Evolutionary conservation across 495 filamentous ascomycete genomes (phyloP).

Genomic region (Neurospora sp.): DNA sequence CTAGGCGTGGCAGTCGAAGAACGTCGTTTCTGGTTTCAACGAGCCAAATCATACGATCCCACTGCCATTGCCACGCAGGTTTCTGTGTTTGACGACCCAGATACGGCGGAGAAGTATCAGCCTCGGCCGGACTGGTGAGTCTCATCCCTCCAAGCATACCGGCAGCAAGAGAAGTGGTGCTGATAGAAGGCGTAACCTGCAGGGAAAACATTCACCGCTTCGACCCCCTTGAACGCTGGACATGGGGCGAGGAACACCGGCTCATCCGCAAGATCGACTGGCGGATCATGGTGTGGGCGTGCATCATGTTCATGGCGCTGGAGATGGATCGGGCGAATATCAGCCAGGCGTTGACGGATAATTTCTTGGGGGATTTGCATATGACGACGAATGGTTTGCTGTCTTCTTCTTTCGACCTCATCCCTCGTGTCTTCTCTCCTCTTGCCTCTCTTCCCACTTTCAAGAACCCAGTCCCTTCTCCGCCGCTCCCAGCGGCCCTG

Average conservation of each 20-base stretch:
- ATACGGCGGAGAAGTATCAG: conserved; percentile 25
- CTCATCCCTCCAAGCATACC: too few relatives aligned
- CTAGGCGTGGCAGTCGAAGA: conserved; percentile 28
- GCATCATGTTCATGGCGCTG: conserved; percentile 74
- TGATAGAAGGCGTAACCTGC: too few relatives aligned
- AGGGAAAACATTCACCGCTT: conserved; percentile 32
- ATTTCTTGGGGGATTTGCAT: conserved; percentile 25
- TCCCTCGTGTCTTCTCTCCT: too few relatives aligned
- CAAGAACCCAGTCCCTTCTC: too few relatives aligned
- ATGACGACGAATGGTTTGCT: conserved; percentile 29
- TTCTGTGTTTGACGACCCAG: conserved; percentile 35
- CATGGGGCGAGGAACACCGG: conserved; percentile 29
- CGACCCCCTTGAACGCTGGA: conserved; percentile 31
- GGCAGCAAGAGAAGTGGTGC: too few relatives aligned
- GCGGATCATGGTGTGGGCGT: conserved; percentile 47
- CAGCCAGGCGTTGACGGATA: conserved; percentile 28
- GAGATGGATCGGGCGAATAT: conserved; percentile 70
- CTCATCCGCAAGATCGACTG: conserved; percentile 31
- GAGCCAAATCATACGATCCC: conserved; percentile 31
- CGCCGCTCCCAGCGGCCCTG: too few relatives aligned
- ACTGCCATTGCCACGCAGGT: conserved; percentile 48
- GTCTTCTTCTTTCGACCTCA: background rate
- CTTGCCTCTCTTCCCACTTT: too few relatives aligned
- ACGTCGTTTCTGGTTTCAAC: conserved; percentile 37
- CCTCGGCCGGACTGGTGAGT: conserved; percentile 28